A percentile compares a stretch with the other conserved stretches of the same genome.
These are phyloP conservation scores for Neonectria hederae DNA, from an alignment of 2,329 filamentous ascomycete genomes.

Conservation along the genomic window DNA sequence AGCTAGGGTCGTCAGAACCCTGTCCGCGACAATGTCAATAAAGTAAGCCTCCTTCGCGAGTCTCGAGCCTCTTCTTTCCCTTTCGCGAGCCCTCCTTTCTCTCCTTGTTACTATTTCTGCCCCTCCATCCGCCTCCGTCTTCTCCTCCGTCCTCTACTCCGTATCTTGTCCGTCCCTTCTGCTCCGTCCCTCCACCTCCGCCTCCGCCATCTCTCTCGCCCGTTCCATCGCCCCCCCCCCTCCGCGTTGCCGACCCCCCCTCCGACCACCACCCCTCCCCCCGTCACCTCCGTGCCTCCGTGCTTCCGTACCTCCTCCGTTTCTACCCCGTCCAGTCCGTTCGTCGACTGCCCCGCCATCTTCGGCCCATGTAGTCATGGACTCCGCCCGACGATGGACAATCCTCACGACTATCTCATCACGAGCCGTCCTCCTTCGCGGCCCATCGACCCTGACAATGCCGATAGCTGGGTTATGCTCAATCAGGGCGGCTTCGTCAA, in stretches of 20 bases:
- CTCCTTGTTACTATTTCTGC: slow-evolving; percentile 30
- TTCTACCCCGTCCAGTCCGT: slow-evolving; percentile 25
- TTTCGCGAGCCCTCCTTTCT: slow-evolving; percentile 36
- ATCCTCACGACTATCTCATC: slow-evolving; percentile 54
- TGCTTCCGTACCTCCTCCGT: slow-evolving; percentile 17
- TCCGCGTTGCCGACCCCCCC: slow-evolving; percentile 12
- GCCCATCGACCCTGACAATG: slow-evolving; percentile 62
- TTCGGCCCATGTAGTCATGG: slow-evolving; percentile 48
- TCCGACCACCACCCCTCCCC: slow-evolving; percentile 12
- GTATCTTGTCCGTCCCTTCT: slow-evolving; percentile 10
- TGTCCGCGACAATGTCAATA: slow-evolving; percentile 61
- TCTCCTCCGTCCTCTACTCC: not conserved
- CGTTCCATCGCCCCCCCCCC: slow-evolving; percentile 2
- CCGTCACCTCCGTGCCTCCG: slow-evolving; percentile 12
- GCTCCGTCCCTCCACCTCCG: not conserved
- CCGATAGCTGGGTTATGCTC: slow-evolving; percentile 88
- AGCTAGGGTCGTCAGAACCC: slow-evolving; percentile 49
- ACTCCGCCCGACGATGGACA: slow-evolving; percentile 51
- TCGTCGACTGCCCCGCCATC: slow-evolving; percentile 41
- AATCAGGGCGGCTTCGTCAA: slow-evolving; percentile 82
- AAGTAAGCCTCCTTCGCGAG: slow-evolving; percentile 57
- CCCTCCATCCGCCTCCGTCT: slow-evolving; percentile 30
- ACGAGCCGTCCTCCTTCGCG: slow-evolving; percentile 47
- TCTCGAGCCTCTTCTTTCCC: slow-evolving; percentile 39
- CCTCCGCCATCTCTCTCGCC: slow-evolving; percentile 9